These are phyloP conservation scores for Mortierella sp. DNA, from an alignment of 371 early-diverging fungal species.

Conservation along the genomic window DNA sequence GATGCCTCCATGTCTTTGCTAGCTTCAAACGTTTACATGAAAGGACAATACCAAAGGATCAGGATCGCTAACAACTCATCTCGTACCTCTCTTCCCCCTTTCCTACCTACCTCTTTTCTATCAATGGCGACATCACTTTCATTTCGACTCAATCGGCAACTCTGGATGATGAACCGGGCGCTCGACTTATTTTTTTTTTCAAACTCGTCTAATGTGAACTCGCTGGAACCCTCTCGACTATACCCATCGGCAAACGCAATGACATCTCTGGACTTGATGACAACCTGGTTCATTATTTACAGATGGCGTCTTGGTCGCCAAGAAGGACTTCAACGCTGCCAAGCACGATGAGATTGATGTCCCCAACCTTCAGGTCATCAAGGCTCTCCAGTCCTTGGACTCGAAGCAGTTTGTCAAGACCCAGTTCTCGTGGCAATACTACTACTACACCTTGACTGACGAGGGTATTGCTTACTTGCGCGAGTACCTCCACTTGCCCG, in stretches of 20 bases:
- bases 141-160: no score
- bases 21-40: constrained; percentile 21
- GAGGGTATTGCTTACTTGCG: constrained; percentile 98
- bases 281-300: no score
- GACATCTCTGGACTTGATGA: no score
- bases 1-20: constrained; percentile 59
- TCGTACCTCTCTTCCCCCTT: no score
- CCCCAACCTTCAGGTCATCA: constrained; percentile 99
- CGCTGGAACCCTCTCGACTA: no score
- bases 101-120: no score
- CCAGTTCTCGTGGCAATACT: constrained; percentile 99
- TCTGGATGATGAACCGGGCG: no score
- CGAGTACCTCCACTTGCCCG: constrained; percentile 96
- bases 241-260: no score
- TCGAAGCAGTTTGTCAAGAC: constrained; percentile 96
- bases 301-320: constrained; percentile 98
- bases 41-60: constrained; percentile 38
- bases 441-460: constrained; percentile 98
- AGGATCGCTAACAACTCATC: no score
- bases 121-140: no score
- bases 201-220: no score
- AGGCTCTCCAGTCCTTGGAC: constrained; percentile 96
- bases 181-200: no score
- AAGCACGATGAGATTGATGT: constrained; percentile 96
- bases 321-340: constrained; percentile 97